Base-by-base conservation (phyloP, 495 filamentous ascomycete genomes). In the Cairneyella variabilis region DNA sequence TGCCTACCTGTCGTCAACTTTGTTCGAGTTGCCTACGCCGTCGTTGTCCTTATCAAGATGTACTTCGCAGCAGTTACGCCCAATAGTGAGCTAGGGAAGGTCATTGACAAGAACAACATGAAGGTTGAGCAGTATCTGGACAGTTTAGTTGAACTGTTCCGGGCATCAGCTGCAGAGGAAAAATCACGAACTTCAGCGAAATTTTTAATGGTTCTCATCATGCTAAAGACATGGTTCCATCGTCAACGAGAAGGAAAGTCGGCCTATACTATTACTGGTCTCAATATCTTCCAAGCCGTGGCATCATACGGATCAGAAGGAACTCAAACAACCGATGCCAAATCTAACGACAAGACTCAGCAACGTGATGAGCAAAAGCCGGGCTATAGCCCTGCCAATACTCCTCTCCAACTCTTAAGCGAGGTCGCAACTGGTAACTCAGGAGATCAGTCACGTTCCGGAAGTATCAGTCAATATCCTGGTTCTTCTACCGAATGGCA, bases 11-110 rank as follows among this genome's bases (percentile, higher is more conserved):
- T 93, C 2, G 80, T 88, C 56, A 81, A 80, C 42, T 83, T 89
- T 58, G 87, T 91, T 37, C 85, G 90, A 12, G 82, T 89, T 34
- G 80, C 87, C 25, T 95, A 93, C 56, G 86, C 90, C 4, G 78
- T 86, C 18, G 83, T 97, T n/a, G 80, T 90, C 16, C 68, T 97
- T 16, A 90, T 96, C 65, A 96, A 95, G 61, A 80, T 96, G 54
- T 90, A 90, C 66, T 88, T 90, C 44, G 83, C 88, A 2, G 84
- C 89, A 9, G 83, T 78, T 11, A 75, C 80, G 10, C 76, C 87
- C 0, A 75, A 58, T 28, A 82, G 81, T 20, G 84, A 86, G 58
- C 71, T 96, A 1, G 86, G 86, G 3, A 86, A 83, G 61, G 78
- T 95, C 18, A 85, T 96, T 53, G 80, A 84, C 48, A 82, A 83